These are phyloP conservation scores for Vaccinium darrowii DNA, from an alignment of 148 eudicot species.

Conservation along the genomic window DNA sequence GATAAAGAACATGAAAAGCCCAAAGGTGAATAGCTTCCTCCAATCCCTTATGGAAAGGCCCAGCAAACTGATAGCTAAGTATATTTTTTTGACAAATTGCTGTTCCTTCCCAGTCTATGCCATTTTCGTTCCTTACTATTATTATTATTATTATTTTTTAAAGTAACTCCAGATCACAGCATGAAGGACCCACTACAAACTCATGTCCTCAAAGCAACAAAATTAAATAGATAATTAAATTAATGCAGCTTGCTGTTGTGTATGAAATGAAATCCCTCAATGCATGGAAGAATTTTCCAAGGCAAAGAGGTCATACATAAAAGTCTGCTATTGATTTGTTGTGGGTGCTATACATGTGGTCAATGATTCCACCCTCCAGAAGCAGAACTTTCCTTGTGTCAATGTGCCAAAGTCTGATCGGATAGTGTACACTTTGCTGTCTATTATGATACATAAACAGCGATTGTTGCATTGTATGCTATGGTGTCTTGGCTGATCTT, in stretches of 20 bases:
- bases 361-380: background rate
- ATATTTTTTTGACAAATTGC: background rate
- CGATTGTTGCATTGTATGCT: background rate
- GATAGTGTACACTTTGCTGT: background rate
- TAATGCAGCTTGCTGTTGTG: background rate
- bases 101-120: background rate
- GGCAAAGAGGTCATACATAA: background rate
- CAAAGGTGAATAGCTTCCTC: background rate
- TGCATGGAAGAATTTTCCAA: background rate
- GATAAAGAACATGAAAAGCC: background rate
- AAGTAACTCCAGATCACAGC: background rate
- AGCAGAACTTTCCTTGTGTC: background rate
- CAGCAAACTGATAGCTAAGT: background rate
- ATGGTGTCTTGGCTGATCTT: background rate
- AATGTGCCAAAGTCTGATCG: background rate
- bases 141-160: too few relatives aligned
- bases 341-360: background rate
- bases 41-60: background rate
- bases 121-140: background rate
- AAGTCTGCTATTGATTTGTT: background rate
- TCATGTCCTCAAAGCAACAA: background rate
- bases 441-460: background rate
- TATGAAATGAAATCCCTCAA: background rate
- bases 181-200: background rate
- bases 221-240: background rate